Evolutionary conservation across 805 yeast species (phyloP).

Genomic region (Suhomyces faveliae): DNA sequence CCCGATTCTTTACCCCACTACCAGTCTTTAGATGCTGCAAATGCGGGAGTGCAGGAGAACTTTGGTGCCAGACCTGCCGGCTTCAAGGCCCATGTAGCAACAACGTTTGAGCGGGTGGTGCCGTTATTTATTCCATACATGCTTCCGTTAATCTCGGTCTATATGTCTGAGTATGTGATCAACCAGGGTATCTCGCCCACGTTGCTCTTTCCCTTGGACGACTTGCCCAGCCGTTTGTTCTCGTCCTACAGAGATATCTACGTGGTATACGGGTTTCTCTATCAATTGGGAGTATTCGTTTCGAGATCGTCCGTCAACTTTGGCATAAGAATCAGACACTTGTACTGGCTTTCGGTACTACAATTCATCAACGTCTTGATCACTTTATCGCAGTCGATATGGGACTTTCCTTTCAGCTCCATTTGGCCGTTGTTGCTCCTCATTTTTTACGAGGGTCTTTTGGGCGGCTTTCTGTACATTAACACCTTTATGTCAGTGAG

Average conservation of each 20-base stretch:
- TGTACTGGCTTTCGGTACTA: slow-evolving; percentile 62
- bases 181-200: slow-evolving; percentile 94
- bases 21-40: background rate
- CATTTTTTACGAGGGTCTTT: slow-evolving; percentile 81
- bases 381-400: slow-evolving; percentile 64
- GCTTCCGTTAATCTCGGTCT: slow-evolving; percentile 82
- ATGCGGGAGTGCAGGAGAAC: background rate
- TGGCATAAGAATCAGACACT: slow-evolving; percentile 52
- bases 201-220: slow-evolving; percentile 67
- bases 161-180: slow-evolving; percentile 80
- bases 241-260: slow-evolving; percentile 75
- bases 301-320: slow-evolving; percentile 80
- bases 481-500: slow-evolving; percentile 81
- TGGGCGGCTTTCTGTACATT: slow-evolving; percentile 90
- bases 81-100: slow-evolving; percentile 15
- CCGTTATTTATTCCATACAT: slow-evolving; percentile 64
- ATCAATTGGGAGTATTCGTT: slow-evolving; percentile 89
- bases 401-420: slow-evolving; percentile 50
- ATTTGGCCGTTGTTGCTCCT: slow-evolving; percentile 63
- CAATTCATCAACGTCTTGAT: slow-evolving; percentile 65
- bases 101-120: slow-evolving; percentile 29
- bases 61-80: background rate
- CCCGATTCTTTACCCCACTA: background rate
- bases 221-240: slow-evolving; percentile 60
- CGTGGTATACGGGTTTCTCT: slow-evolving; percentile 85